Conservation (phyloP, 768 basidiomycete species). For the Naganishia friedmannii region DNA sequence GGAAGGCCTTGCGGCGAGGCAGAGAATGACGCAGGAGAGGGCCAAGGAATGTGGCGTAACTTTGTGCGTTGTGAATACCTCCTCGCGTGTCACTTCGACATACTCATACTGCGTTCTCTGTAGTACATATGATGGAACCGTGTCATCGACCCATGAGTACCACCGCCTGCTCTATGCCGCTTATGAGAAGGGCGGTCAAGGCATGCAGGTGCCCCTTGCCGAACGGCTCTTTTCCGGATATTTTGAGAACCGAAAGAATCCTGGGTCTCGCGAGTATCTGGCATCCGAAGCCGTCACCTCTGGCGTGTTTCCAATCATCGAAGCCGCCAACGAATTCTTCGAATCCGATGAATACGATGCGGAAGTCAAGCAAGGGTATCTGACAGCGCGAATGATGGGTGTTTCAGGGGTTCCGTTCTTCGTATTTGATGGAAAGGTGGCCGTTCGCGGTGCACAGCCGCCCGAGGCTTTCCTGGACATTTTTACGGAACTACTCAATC, state of each 20-base stretch:
- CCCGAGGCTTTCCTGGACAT: conserved; percentile 60
- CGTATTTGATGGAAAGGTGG: conserved; percentile 74
- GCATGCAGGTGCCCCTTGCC: conserved; percentile 61
- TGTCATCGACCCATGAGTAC: conserved; percentile 66
- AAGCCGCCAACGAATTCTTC: conserved; percentile 67
- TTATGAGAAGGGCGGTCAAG: conserved; percentile 63
- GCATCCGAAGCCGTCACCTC: conserved; percentile 61
- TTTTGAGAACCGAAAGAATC: conserved; percentile 65
- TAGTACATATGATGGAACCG: conserved; percentile 63
- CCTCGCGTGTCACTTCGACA: background rate
- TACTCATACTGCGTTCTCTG: conserved; percentile 16
- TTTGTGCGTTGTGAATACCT: conserved; percentile 55
- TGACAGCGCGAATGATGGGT: conserved; percentile 64
- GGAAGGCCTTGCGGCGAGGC: conserved; percentile 52
- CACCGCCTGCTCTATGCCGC: conserved; percentile 73
- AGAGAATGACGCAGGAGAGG: conserved; percentile 58
- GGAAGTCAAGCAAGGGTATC: conserved; percentile 65
- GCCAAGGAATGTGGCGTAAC: conserved; percentile 61
- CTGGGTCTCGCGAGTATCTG: conserved; percentile 62
- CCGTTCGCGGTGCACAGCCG: conserved; percentile 69
- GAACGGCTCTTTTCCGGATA: conserved; percentile 66
- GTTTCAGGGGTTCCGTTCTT: conserved; percentile 76
- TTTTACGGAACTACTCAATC: conserved; percentile 23
- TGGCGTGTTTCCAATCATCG: conserved; percentile 62
- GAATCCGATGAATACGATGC: conserved; percentile 64